Evolutionary conservation across 495 filamentous ascomycete genomes (phyloP), one percentile per base, ranked within the genome.

Genomic region (Mytilinidion resinicola): DNA sequence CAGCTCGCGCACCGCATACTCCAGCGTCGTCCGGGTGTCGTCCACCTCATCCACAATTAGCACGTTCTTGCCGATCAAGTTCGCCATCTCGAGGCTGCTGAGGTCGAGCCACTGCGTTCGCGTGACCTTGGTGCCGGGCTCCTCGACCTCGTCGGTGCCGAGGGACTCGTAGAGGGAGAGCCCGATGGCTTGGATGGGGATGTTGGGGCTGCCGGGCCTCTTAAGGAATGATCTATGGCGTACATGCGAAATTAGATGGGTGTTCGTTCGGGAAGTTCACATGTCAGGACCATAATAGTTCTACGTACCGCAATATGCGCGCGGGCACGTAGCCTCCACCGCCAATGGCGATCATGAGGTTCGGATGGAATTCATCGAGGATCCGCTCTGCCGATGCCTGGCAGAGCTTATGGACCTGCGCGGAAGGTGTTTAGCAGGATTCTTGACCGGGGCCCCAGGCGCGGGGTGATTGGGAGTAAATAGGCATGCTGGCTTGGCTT

Each of bases 11-110:
- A 99, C 92, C 34, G 95, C 95, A 67, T 97, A 99, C 72, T 97
- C 90, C 50, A 99, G 78, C 5, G 93, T 99, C 12, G 93, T 99
- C 63, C 93, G 82, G 33, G 93, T 97, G 72, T 99, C 93, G 71
- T 99, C 93, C 10, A 99, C 93, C 79, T 99, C 93, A 67, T 99
- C 93, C 6, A 99, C 95, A 61, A 99, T 99, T 48, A 99, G 79
- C 55, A 99, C 88, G 72, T 91, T 90, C 83, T 96, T 96, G 69
- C 93, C 93, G 59, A 99, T 87, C 67, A 99, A 73, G 75, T 89
- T 93, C 69, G 85, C 80, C 82, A 96, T 96, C 69, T 91, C 85
- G 39, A 97, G 78, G 42, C 86, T 87, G 66, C 80, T 85, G 59
- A 99, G 78, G 72, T 99, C 93, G 43, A 99, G 82, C 93, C 93